Conservation (phyloP, 2,329 filamentous ascomycete genomes). For the Macrophomina pseudophaseolina region DNA sequence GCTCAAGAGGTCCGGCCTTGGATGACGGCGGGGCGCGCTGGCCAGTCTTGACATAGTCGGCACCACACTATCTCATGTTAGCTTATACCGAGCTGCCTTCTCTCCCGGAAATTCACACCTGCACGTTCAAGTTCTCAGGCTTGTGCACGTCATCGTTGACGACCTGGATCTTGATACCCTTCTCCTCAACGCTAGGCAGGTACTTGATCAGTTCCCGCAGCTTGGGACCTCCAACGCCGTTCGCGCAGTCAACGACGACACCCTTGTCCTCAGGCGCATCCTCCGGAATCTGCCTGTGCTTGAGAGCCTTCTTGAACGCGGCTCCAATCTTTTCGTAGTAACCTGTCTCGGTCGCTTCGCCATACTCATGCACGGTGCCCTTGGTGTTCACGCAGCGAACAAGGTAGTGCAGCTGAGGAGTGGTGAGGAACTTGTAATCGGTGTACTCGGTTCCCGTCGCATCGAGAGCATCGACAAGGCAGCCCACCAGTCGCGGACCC, state of each 20-base stretch:
- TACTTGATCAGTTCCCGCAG: constrained; percentile 84
- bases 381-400: constrained; percentile 94
- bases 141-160: constrained; percentile 93
- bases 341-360: constrained; percentile 83
- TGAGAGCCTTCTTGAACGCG: constrained; percentile 84
- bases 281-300: constrained; percentile 61
- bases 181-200: constrained; percentile 69
- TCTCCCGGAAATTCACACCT: constrained; percentile 59
- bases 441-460: constrained; percentile 75
- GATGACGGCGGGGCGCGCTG: constrained; percentile 86
- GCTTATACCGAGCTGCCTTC: neutral
- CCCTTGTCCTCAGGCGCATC: constrained; percentile 57
- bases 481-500: constrained; percentile 79
- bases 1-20: constrained; percentile 74
- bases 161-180: constrained; percentile 79
- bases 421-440: constrained; percentile 92
- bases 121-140: constrained; percentile 85
- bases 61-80: constrained; percentile 70
- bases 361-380: constrained; percentile 84
- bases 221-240: constrained; percentile 94
- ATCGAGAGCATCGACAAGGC: constrained; percentile 78
- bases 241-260: constrained; percentile 91
- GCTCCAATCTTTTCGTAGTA: constrained; percentile 92
- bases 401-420: constrained; percentile 96
- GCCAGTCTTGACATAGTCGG: constrained; percentile 96